Evolutionary conservation across 2,329 filamentous ascomycete genomes (phyloP), one percentile per base, ranked within the genome.

Genomic region (Aspergillus ibericus): DNA sequence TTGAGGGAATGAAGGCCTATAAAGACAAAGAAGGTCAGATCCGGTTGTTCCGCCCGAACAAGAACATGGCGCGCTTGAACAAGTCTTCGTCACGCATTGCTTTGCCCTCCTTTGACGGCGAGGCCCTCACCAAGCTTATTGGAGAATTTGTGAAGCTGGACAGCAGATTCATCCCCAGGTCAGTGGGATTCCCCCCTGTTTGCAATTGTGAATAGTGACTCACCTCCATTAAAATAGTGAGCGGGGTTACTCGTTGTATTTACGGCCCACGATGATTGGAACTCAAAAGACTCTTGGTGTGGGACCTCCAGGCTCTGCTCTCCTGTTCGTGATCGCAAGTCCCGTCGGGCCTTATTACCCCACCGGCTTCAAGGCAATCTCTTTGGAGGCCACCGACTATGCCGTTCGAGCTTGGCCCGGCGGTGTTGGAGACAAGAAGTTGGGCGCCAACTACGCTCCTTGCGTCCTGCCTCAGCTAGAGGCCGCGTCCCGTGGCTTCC

Each of bases 1-100:
- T 99, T 78, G 95, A 99, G 82, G 95, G 95, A 68, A 96, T 98
- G 92, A 99, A 99, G 82, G 95, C 95, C 60, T 99, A 99, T 84
- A 96, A 93, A 78, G 92, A 96, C 80, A 86, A 84, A 70, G 74
- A 85, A 44, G 91, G 91, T 68, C 80, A 87, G 59, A 85, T 96
- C 67, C 88, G 93, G 56, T 82, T 99, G 55, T 99, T 99, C 84
- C 87, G 95, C 34, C 95, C 95, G 2, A 89, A 96, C 75, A 95
- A 87, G 84, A 99, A 99, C 82, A 98, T 98, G 93, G 88, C 83
- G 64, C 89, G 95, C 61, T 80, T 99, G 77, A 99, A 98, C 83
- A 91, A 89, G 77, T 97, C 93, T 2, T 86, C 91, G 50, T 86
- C 91, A 38, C 90, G 95, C 65, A 98, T 99, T 79, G 93, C 95